Evolutionary conservation across 768 basidiomycete species (phyloP).

Genomic region (Serendipita sp.): DNA sequence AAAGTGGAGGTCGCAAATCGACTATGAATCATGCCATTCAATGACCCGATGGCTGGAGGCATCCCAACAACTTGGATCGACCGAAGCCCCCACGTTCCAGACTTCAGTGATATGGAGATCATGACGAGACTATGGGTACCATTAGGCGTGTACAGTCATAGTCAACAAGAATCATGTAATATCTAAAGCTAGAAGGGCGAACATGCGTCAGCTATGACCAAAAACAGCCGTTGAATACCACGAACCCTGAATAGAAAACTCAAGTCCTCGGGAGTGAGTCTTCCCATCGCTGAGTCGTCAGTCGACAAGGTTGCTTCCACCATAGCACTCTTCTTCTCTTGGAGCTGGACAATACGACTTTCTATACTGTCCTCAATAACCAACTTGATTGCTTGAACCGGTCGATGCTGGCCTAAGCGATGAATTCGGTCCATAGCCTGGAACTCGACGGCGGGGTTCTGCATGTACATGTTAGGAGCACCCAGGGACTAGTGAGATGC

Average conservation of each 20-base stretch:
- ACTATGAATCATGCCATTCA: no score
- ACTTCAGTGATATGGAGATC: no score
- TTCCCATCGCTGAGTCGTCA: slow-evolving; percentile 86
- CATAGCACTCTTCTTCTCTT: slow-evolving; percentile 96
- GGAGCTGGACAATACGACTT: slow-evolving; percentile 85
- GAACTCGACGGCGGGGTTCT: slow-evolving; percentile 80
- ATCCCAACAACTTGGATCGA: no score
- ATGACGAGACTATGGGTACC: no score
- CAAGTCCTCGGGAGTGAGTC: slow-evolving; percentile 69
- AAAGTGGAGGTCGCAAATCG: no score
- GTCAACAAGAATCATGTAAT: no score
- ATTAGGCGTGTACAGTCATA: no score
- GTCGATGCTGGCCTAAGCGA: slow-evolving; percentile 84
- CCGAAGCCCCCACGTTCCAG: no score
- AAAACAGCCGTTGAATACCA: not conserved
- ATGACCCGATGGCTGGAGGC: no score
- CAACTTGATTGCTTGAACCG: slow-evolving; percentile 84
- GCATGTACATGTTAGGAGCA: slow-evolving; percentile 18
- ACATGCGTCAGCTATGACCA: no score
- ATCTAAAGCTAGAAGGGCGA: no score
- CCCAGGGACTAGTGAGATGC: not conserved
- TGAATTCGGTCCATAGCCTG: slow-evolving; percentile 96
- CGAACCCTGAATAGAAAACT: slow-evolving; percentile 42
- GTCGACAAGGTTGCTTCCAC: slow-evolving; percentile 71
- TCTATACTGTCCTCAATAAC: slow-evolving; percentile 96